Percentiles rank a stretch among this genome's conserved stretches.
Evolutionary conservation across 768 basidiomycete genomes (phyloP).

Genomic region (Pisolithus tinctorius): DNA sequence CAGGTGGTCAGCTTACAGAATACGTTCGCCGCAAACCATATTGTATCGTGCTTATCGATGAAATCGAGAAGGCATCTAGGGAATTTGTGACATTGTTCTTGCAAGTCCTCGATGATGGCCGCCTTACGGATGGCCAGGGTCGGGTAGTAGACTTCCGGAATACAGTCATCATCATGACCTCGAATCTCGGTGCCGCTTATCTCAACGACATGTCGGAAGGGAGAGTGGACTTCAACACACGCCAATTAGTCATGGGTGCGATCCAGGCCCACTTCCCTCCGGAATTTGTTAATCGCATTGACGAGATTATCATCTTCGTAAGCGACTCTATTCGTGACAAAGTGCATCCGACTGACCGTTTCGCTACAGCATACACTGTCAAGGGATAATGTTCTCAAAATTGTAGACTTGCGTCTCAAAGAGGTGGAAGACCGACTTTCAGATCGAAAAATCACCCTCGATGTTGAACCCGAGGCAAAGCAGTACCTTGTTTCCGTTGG

Average conservation of each 20-base stretch:
- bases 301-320: conserved; percentile 73
- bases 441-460: conserved; percentile 73
- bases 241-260: conserved; percentile 65
- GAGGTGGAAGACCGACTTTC: conserved; percentile 81
- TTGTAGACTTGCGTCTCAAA: conserved; percentile 82
- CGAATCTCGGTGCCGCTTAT: conserved; percentile 78
- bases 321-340: conserved; percentile 13
- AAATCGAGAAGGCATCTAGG: conserved; percentile 86
- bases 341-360: conserved; percentile 14
- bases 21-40: conserved; percentile 91
- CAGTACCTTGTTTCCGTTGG: conserved; percentile 69
- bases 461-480: conserved; percentile 71
- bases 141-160: conserved; percentile 83
- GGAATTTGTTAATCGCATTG: conserved; percentile 88
- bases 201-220: conserved; percentile 73
- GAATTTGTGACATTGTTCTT: conserved; percentile 67
- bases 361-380: conserved; percentile 68
- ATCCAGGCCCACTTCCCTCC: conserved; percentile 86
- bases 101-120: conserved; percentile 89
- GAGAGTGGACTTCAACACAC: conserved; percentile 53
- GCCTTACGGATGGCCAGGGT: conserved; percentile 91
- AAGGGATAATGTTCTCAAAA: conserved; percentile 65
- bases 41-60: conserved; percentile 77
- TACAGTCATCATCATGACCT: conserved; percentile 92
- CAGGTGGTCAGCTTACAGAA: conserved; percentile 88